phyloP scores from a whole-genome alignment of 176 grass and related monocot species.

The Oryza glaberrima region DNA sequence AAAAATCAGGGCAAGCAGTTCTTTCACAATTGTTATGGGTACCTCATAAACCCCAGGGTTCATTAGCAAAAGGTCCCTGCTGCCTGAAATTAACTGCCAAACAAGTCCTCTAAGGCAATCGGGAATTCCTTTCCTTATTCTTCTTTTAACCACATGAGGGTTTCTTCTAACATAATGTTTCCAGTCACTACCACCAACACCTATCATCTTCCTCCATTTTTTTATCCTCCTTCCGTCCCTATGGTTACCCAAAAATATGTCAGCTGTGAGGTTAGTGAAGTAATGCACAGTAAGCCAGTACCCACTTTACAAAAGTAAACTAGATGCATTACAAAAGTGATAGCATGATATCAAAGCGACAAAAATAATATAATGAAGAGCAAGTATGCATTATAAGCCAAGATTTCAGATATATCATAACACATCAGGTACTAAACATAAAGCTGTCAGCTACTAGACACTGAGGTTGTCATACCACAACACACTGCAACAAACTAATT shows the following conservation, averaged over 20 bases:
- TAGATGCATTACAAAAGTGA: neutral
- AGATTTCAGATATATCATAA: neutral
- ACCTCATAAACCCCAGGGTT: slow-evolving; percentile 95
- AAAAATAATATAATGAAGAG: neutral
- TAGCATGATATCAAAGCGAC: neutral
- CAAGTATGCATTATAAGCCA: neutral
- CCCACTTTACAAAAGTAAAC: neutral
- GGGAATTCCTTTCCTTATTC: slow-evolving; percentile 95
- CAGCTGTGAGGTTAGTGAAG: neutral
- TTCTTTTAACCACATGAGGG: slow-evolving; percentile 86
- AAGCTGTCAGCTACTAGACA: neutral
- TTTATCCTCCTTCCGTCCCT: slow-evolving; percentile 88
- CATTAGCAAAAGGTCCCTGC: slow-evolving; percentile 87
- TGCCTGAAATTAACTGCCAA: slow-evolving; percentile 98
- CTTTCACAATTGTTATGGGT: slow-evolving; percentile 10
- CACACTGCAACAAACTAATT: neutral
- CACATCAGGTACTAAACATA: neutral
- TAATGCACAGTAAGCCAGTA: neutral
- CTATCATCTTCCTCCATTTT: slow-evolving; percentile 99
- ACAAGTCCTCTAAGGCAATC: slow-evolving; percentile 96
- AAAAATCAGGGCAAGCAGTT: neutral
- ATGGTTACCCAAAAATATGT: slow-evolving; percentile 10
- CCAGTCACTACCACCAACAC: slow-evolving; percentile 90
- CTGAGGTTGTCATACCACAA: neutral
- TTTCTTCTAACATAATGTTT: slow-evolving; percentile 91